Evolutionary conservation across 352 stramenopile genomes (phyloP).

Genomic region (Phytophthora crassamura): DNA sequence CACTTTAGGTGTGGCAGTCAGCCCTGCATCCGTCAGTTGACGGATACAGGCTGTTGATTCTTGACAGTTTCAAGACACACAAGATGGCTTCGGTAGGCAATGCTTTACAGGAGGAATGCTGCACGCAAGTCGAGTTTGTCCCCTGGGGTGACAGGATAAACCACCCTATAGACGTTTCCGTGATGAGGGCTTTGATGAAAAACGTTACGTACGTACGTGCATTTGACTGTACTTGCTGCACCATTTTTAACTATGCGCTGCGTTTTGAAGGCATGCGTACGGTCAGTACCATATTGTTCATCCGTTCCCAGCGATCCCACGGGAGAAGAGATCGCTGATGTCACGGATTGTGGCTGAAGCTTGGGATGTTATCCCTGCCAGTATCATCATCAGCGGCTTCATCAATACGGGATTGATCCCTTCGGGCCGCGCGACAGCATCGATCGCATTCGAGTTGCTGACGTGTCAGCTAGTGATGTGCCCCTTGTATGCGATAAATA

Average conservation of each 20-base stretch:
- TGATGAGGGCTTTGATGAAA: constrained; percentile 24
- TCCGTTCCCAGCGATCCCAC: background rate
- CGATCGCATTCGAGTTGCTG: background rate
- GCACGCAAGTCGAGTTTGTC: constrained; percentile 22
- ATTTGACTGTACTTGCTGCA: too few species aligned
- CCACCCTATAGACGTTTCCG: constrained; percentile 23
- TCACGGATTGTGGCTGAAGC: constrained; percentile 1
- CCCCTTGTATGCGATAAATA: constrained; percentile 4
- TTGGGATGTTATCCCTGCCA: constrained; percentile 1
- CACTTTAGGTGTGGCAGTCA: constrained; percentile 5
- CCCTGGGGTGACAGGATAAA: constrained; percentile 15
- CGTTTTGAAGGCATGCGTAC: constrained; percentile 3
- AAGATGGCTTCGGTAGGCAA: constrained; percentile 14
- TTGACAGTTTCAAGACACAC: constrained; percentile 4
- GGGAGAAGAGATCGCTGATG: constrained; percentile 2
- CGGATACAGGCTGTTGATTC: constrained; percentile 2
- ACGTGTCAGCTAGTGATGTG: background rate
- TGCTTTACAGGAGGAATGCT: constrained; percentile 10
- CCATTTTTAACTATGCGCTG: constrained; percentile 1
- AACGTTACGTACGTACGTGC: background rate
- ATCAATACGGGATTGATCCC: background rate
- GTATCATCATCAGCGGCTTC: constrained; percentile 3
- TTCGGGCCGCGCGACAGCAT: background rate
- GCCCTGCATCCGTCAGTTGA: background rate
- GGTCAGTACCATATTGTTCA: background rate